Conservation (phyloP, 805 yeast species). For the Yarrowia sp. region DNA sequence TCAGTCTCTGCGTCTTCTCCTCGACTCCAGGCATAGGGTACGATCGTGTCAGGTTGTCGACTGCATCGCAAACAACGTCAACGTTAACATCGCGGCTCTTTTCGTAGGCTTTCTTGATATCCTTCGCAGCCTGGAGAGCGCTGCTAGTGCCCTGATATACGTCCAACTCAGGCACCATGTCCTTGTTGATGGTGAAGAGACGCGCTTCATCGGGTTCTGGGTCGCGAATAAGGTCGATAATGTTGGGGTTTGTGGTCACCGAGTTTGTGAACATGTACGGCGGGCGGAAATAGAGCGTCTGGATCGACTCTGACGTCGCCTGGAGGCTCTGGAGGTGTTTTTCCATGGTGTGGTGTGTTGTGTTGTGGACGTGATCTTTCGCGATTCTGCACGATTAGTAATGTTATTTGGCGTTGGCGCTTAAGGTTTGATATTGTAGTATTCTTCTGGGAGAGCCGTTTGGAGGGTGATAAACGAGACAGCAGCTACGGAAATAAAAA, state of each 20-base stretch:
- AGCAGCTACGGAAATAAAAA: too few species aligned
- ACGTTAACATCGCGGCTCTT: slow-evolving; percentile 33
- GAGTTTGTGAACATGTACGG: slow-evolving; percentile 68
- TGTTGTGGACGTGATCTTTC: background rate
- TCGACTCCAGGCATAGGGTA: slow-evolving; percentile 44
- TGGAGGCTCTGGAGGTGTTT: slow-evolving; percentile 41
- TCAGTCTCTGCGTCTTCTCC: slow-evolving; percentile 34
- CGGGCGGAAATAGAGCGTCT: slow-evolving; percentile 49
- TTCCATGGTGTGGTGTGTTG: slow-evolving; percentile 30
- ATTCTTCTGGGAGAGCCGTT: too few species aligned
- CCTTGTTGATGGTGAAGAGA: slow-evolving; percentile 40
- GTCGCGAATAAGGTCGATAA: slow-evolving; percentile 55
- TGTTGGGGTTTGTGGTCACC: slow-evolving; percentile 49
- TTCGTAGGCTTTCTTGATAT: slow-evolving; percentile 3
- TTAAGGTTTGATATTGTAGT: background rate
- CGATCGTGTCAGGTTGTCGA: slow-evolving; percentile 40
- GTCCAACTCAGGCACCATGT: slow-evolving; percentile 17
- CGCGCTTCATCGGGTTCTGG: slow-evolving; percentile 53
- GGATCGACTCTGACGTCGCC: slow-evolving; percentile 45
- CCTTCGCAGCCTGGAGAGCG: slow-evolving; percentile 16
- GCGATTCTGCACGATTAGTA: background rate
- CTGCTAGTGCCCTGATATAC: background rate
- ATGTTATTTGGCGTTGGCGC: too few species aligned
- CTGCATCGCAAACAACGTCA: slow-evolving; percentile 46
- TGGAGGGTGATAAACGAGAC: too few species aligned